Evolutionary conservation across 495 filamentous ascomycete genomes (phyloP).

Genomic region (Xylaria castorea): DNA sequence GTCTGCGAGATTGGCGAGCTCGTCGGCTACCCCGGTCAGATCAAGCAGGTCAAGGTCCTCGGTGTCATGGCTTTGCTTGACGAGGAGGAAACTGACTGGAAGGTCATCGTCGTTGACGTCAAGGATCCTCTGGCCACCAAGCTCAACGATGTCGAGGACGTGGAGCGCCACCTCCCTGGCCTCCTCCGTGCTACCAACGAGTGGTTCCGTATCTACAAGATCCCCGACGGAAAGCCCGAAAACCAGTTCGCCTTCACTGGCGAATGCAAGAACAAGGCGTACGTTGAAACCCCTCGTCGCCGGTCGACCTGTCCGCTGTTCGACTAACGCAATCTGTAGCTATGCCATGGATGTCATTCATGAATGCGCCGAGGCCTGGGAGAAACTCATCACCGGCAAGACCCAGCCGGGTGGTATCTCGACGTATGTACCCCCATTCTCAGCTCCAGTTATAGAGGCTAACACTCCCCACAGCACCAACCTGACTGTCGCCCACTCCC

Average conservation of each 20-base stretch:
- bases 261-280: constrained; percentile 99
- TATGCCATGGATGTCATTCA: constrained; percentile 94
- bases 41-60: constrained; percentile 99
- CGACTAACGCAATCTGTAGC: constrained; percentile 50
- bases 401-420: constrained; percentile 75
- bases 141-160: constrained; percentile 99
- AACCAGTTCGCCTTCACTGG: constrained; percentile 99
- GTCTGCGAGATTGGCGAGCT: constrained; percentile 99
- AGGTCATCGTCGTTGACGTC: constrained; percentile 98
- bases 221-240: constrained; percentile 99
- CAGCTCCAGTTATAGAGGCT: constrained; percentile 34
- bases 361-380: constrained; percentile 97
- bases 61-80: constrained; percentile 99
- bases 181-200: constrained; percentile 97
- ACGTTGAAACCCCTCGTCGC: constrained; percentile 33
- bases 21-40: constrained; percentile 90
- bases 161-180: constrained; percentile 97
- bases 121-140: constrained; percentile 96
- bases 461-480: constrained; percentile 69
- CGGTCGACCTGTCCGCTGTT: not conserved
- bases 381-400: constrained; percentile 92
- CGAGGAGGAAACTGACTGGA: constrained; percentile 99
- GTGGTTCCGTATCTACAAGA: constrained; percentile 99
- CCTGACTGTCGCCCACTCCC: constrained; percentile 71
- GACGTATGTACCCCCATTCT: constrained; percentile 67